Base-by-base conservation (phyloP, 805 yeast species). In the Cyberlindnera maclurae region DNA sequence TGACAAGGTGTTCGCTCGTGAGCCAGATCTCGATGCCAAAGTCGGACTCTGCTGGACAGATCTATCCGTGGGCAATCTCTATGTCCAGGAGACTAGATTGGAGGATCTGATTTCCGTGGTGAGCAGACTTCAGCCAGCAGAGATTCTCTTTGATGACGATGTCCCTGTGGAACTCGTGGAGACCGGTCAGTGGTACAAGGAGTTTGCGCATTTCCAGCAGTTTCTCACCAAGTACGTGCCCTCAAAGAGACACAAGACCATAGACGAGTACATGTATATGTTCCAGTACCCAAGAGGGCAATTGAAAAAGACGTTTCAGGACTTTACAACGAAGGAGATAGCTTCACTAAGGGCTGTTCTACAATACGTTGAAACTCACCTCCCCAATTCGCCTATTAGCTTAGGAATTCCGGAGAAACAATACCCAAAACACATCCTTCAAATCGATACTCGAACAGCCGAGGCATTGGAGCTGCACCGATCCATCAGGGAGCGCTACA, bases 1-100 rank as follows among this genome's bases (percentile, higher is more conserved):
- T 0, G 69, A 65, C 20, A 62, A 63, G 59, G 51, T 69, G 46
- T 51, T 65, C 59, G 50, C 60, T 40, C 50, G 59, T 40, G 46
- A 62, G 27, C 55, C 73, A 47, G 59, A 58, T 12, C 54, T 63
- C 1, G 55, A 60, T 10, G 69, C 71, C 15, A 66, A 67, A 57
- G 28, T 88, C 4, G 96, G 96, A 0, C 51, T 93, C 1, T 71
- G 88, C 22, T 93, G 97, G 97, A 73, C 82, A 31, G 98, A 93
- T 60, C 65, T 90, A 0, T 82, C 93, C 0, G 76, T 90, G 1
- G 97, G 97, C 0, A 78, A 77, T 16, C 73, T 86, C 33, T 77
- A 68, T 50, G 82, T 82, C 3, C 85, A 86, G 51, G 73, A 75
- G 34, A 75, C 85, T 0, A 68, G 71, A 1, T 52, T 80, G 15